Evolutionary conservation across 176 grass and related monocot genomes (phyloP), one percentile per base, ranked within the genome.

Genomic region (Ensete glaucum): DNA sequence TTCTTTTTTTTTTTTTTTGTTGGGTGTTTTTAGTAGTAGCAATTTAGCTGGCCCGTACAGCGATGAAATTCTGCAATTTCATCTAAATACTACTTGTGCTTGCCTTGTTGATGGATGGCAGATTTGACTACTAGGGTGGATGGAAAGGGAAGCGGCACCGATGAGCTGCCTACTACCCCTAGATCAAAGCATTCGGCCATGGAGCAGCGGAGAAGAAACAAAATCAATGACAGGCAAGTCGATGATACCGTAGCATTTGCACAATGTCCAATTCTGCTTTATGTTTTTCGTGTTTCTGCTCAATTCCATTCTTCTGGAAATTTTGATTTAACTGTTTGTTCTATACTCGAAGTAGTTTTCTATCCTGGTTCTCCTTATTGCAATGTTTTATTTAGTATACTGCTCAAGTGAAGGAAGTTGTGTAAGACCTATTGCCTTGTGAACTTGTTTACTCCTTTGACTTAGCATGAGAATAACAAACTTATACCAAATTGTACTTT

Each of bases 111-210:
- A 21, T 80, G 13, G 23, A 1, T 84, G 62, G 50, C 80, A 82
- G 84, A 87, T 7, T 78, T 92, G 74, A 68, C 77, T 1, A 73
- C 82, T 62, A 89, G 75, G 68, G 27, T 88, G 66, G 90, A 98
- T 50, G 82, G 82, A 21, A 93, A 91, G 82, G 90, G 84, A 1
- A 86, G 88, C 3, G 94, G 90, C 67, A 87, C 58, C 0, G 94
- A 93, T 87, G 90, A 93, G 75, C 83, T 73, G 64, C 91, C 96
- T 15, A 81, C 82, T 77, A 95, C 91, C 1, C 96, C 96, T 51
- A 86, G 86, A 81, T 99, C 91, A 11, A 99, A 99, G 83, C 96
- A 99, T 77, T 99, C 96, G 0, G 91, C 96, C 21, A 95, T 91
- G 1, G 96, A 99, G 79, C 96, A 99, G 81, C 91, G 91, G 19